Base-by-base conservation (phyloP, 106 monocot genomes). In the Apostasia ramifera region DNA sequence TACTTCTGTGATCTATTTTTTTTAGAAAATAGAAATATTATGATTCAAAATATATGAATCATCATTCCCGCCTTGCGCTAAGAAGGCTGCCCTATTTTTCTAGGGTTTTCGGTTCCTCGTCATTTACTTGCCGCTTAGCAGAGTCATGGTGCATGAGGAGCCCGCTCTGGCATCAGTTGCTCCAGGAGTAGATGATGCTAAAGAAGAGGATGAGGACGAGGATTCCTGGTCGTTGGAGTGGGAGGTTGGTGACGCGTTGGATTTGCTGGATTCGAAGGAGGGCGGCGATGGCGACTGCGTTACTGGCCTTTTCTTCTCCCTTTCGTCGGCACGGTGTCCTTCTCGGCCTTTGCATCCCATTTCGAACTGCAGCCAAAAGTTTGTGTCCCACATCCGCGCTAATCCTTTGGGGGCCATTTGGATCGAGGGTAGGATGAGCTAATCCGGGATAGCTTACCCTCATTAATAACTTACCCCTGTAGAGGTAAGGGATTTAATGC, bases 331-430 rank as follows among this genome's bases (percentile, higher is more conserved):
- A 15, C 67, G 84, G 59, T 69, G 97, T 8, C 97, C 97, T 7
- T 98, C 97, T 10, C 86, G 92, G 0, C 85, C 92, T 0, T 69
- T 98, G 15, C 97, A 98, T 70, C 92, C 97, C 11, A 72, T 85
- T 13, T 83, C 97, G 8, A 98, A 98, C 59, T 89, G 86, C 37
- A 87, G 66, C 69, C 97, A 98, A 81, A 92, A 87, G 70, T 71
- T 75, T 55, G 47, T 85, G 45, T 76, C 89, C 41, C 92, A 85
- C 62, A 73, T 98, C 57, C 76, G 81, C 5, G 81, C 97, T 38
- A 63, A 63, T n/a, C 97, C 97, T 43, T 70, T 93, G 47, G 97
- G 93, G 97, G 92, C 26, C 26, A 0, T 26, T 26, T 26, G 26
- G 26, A 26, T 26, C 26, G 26, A 0, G 26, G 26, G 26, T 26